phyloP scores from a whole-genome alignment of 2,329 filamentous ascomycete genomes.

The Talaromyces sp. region DNA sequence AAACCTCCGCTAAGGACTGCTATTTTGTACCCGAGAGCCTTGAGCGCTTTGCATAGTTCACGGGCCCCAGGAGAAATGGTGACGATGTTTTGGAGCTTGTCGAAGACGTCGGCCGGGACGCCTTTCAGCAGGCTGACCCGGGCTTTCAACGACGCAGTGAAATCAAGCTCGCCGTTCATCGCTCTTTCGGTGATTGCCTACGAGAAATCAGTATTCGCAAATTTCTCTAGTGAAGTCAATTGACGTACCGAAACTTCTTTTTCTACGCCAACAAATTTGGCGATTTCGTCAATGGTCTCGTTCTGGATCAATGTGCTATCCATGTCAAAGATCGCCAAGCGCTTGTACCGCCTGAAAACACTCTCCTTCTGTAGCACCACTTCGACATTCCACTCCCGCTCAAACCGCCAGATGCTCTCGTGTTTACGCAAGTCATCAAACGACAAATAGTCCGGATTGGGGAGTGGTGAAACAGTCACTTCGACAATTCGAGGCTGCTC shows the following conservation, averaged over 20 bases:
- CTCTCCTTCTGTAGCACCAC: constrained; percentile 71
- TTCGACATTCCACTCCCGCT: constrained; percentile 85
- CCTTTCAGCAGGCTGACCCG: constrained; percentile 78
- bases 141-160: constrained; percentile 75
- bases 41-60: constrained; percentile 69
- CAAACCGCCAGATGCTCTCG: constrained; percentile 77
- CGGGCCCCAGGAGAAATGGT: constrained; percentile 77
- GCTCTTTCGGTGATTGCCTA: constrained; percentile 80
- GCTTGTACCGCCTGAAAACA: constrained; percentile 72
- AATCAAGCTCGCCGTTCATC: constrained; percentile 95
- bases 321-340: constrained; percentile 96
- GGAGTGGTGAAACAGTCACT: constrained; percentile 50
- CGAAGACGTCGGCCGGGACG: constrained; percentile 72
- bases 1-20: constrained; percentile 93
- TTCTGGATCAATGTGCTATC: constrained; percentile 96
- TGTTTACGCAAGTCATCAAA: constrained; percentile 71
- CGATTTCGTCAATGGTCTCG: constrained; percentile 95
- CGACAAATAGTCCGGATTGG: constrained; percentile 46
- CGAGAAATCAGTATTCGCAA: neutral
- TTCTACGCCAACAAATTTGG: constrained; percentile 76
- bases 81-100: constrained; percentile 69
- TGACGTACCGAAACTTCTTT: constrained; percentile 64
- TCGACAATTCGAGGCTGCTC: constrained; percentile 52
- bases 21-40: constrained; percentile 75
- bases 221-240: too few relatives aligned